Base-by-base conservation (phyloP, 805 yeast genomes). In the Saturnispora sekii region DNA sequence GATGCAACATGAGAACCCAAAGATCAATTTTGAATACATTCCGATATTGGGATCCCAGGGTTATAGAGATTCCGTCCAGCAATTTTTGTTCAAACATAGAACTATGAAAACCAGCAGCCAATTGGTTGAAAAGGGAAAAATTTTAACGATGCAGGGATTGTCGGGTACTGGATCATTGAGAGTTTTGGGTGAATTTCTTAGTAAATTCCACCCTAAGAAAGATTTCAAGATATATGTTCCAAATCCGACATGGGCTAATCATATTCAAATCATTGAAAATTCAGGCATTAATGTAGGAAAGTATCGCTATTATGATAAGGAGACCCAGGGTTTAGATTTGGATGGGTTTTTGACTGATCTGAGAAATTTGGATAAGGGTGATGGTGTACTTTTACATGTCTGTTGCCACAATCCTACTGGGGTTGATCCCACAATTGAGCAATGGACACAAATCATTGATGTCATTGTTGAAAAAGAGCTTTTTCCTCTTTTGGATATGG, bases 351-450 rank as follows among this genome's bases (percentile, higher is more conserved):
- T 84, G 42, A 61, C 61, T 31, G 84, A 85, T 43, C 64, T 88
- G 40, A 55, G 67, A 18, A 57, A 62, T 32, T 79, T 80, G 34
- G 74, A 74, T 29, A 67, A 67, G 31, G 85, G 83, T 26, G 69
- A 81, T 17, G 74, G 77, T 43, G 81, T 88, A 17, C 70, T 89
- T 46, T 73, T 89, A 49, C 97, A 89, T 64, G 96, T 96, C 8
- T 88, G 96, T 62, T 93, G 96, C 58, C 97, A 89, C 69, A 90
- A 89, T 70, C 97, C 97, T 45, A 90, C 97, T 15, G 97, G 97
- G 52, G 79, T 89, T 62, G 97, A 89, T 61, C 93, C 95, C 49
- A 77, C 86, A 14, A 64, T 67, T 26, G 84, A 77, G 51, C 86
- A 89, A 61, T 88, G 96, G 96, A 70, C 74, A 49, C 65, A 73